Conservation (phyloP, 106 monocot species). For the Cymbidium sinense region DNA sequence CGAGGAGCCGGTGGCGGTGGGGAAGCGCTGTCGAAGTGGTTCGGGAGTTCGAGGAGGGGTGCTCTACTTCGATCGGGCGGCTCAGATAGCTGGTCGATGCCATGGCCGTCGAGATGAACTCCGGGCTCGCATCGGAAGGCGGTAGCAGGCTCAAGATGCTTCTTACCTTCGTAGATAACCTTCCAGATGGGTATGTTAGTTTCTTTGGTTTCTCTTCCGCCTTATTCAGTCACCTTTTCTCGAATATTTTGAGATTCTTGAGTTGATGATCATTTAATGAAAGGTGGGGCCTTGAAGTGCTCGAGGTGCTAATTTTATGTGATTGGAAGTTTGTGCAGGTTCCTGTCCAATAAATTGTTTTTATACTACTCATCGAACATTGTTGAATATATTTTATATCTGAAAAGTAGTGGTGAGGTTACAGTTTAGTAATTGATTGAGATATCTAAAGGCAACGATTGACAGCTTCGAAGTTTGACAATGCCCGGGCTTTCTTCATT, state of each 20-base stretch:
- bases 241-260: neutral
- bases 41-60: constrained; percentile 57
- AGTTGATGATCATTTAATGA: neutral
- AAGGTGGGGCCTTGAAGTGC: constrained; percentile 1
- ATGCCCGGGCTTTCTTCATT: neutral
- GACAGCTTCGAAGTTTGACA: neutral
- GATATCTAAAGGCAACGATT: neutral
- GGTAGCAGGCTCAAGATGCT: constrained; percentile 84
- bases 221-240: neutral
- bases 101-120: constrained; percentile 87
- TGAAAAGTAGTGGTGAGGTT: constrained; percentile 1
- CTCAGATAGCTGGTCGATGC: constrained; percentile 66
- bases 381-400: neutral
- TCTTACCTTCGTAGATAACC: constrained; percentile 53
- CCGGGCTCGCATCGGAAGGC: constrained; percentile 71
- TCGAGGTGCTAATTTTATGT: constrained; percentile 3
- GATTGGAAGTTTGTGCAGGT: constrained; percentile 1
- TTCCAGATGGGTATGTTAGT: constrained; percentile 56
- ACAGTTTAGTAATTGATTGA: neutral
- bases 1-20: constrained; percentile 39
- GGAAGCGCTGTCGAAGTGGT: constrained; percentile 37
- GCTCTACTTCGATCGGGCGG: constrained; percentile 34
- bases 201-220: neutral
- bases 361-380: neutral
- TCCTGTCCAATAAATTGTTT: neutral